phyloP scores from a whole-genome alignment of 805 yeast genomes.

The Henningerozyma blattae region DNA sequence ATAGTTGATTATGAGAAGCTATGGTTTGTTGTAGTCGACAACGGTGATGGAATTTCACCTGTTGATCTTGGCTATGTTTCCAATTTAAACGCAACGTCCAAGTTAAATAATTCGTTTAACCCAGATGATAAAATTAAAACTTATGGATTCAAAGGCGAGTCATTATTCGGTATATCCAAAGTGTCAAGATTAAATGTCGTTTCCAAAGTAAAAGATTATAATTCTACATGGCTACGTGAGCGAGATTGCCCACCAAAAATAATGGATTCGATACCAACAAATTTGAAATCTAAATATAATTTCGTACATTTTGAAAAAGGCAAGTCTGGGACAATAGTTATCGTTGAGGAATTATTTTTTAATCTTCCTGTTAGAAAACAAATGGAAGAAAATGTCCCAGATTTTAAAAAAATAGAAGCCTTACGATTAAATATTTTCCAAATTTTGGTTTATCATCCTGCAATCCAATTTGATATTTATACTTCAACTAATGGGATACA shows the following conservation, averaged over 20 bases:
- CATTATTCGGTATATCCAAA: slow-evolving; percentile 43
- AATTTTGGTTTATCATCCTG: slow-evolving; percentile 10
- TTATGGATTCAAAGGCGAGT: slow-evolving; percentile 67
- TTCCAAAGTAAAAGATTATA: slow-evolving; percentile 29
- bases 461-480: slow-evolving; percentile 3
- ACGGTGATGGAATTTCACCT: slow-evolving; percentile 58
- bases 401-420: slow-evolving; percentile 3
- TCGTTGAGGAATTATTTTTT: slow-evolving; percentile 12
- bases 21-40: slow-evolving; percentile 39
- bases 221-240: slow-evolving; percentile 18
- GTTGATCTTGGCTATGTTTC: slow-evolving; percentile 39
- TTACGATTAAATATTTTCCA: slow-evolving; percentile 14
- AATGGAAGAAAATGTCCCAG: slow-evolving; percentile 6
- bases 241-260: not conserved
- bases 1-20: slow-evolving; percentile 25
- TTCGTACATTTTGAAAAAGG: not conserved
- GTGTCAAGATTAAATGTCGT: slow-evolving; percentile 35
- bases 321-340: slow-evolving; percentile 12
- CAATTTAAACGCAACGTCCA: slow-evolving; percentile 42
- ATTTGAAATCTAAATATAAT: not conserved
- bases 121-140: slow-evolving; percentile 28
- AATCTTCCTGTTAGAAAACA: slow-evolving; percentile 19
- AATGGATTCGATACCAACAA: not conserved
- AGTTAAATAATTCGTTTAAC: slow-evolving; percentile 28
- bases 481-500: too few species aligned